Evolutionary conservation across 2,329 filamentous ascomycete species (phyloP), one percentile per base, ranked within the genome.

Genomic region (Fusarium sp.): DNA sequence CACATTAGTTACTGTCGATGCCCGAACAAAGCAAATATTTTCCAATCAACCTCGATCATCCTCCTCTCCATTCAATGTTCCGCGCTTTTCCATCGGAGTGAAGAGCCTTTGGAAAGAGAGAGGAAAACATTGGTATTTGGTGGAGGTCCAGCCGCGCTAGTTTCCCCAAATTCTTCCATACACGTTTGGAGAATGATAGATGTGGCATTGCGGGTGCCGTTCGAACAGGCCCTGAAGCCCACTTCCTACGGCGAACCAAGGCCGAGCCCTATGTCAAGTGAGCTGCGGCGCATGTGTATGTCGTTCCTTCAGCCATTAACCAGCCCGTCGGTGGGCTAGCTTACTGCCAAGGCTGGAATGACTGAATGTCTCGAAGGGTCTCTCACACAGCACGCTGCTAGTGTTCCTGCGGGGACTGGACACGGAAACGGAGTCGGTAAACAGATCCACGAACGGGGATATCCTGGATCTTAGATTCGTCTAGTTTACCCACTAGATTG

Each of bases 251-350:
- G 63, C 65, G 65, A 75, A 66, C 69, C 69, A 74, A 75, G 75
- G 72, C 55, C 69, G 64, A 71, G 67, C 69, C 72, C 72, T 65
- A 70, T 69, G 78, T 80, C 79, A 80, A 80, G 78, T 80, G 78
- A 80, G 79, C 72, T 78, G 71, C 76, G 75, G 75, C 75, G 74
- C 65, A 79, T 80, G 79, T 80, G 75, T 77, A 69, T 73, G 67
- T 79, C 61, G 77, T 70, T 75, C 70, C 50, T 76, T 60, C 70
- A 67, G 69, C 66, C 70, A 71, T 68, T 58, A 51, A 66, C 70
- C 61, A 72, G 53, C 69, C 70, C 68, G 72, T 70, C 56, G 57
- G 66, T 70, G 70, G 72, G 63, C 66, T 57, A 67, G 64, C 61
- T 71, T 61, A 60, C 32, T 44, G 50, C 64, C 44, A 66, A 66